Percentiles rank a stretch among this genome's conserved stretches.
Conservation (phyloP, 2,329 filamentous ascomycete genomes). For the Aspergillus vadensis region DNA sequence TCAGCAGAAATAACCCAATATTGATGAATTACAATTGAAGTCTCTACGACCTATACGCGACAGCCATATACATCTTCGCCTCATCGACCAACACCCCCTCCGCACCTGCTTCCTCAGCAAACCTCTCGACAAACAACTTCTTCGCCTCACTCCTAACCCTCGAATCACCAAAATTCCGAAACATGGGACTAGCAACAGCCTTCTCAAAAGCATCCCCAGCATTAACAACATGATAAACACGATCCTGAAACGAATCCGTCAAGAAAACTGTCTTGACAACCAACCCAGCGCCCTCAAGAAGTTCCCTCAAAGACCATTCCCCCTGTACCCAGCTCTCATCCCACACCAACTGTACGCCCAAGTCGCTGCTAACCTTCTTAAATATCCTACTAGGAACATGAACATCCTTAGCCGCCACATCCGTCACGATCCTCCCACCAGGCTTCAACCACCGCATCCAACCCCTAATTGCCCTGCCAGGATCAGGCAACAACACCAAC, state of each 20-base stretch:
- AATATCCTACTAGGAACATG: slow-evolving; percentile 7
- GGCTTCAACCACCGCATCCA: slow-evolving; percentile 9
- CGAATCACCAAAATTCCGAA: slow-evolving; percentile 1
- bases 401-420: slow-evolving; percentile 11
- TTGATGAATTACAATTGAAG: background rate
- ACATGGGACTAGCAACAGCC: slow-evolving; percentile 10
- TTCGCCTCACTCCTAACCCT: background rate
- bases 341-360: slow-evolving; percentile 5
- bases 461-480: background rate
- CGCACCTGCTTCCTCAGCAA: background rate
- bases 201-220: slow-evolving; percentile 1
- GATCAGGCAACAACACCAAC: slow-evolving; percentile 8
- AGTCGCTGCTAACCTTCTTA: background rate
- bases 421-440: slow-evolving; percentile 7
- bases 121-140: slow-evolving; percentile 6
- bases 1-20: background rate
- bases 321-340: slow-evolving; percentile 11
- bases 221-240: background rate
- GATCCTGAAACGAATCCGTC: slow-evolving; percentile 4
- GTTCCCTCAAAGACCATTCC: background rate
- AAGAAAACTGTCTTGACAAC: slow-evolving; percentile 1
- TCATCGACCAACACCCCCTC: slow-evolving; percentile 7
- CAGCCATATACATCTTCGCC: slow-evolving; percentile 14
- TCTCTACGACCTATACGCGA: background rate
- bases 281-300: background rate